Evolutionary conservation across 2,329 filamentous ascomycete species (phyloP).

Genomic region (Fusarium sp.): DNA sequence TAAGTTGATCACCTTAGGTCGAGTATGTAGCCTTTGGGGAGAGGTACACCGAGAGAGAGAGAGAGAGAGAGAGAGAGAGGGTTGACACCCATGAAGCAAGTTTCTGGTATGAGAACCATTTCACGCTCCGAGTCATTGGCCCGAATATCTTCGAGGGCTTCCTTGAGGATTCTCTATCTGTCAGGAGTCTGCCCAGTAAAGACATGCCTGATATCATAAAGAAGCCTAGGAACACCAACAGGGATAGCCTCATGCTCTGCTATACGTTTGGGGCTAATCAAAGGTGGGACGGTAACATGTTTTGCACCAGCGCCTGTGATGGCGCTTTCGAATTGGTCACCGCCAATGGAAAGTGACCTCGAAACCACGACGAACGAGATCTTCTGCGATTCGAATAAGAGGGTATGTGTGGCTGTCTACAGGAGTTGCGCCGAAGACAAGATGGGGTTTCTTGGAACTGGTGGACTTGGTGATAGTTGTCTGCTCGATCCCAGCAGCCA

Average conservation of each 20-base stretch:
- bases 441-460: constrained; percentile 40
- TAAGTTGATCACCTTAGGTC: constrained; percentile 53
- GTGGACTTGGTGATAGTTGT: background rate
- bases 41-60: constrained; percentile 51
- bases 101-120: constrained; percentile 58
- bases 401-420: constrained; percentile 48
- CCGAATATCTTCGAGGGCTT: constrained; percentile 49
- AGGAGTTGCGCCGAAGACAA: constrained; percentile 45
- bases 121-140: constrained; percentile 49
- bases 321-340: constrained; percentile 48
- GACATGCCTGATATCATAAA: constrained; percentile 46
- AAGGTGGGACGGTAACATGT: constrained; percentile 43
- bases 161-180: constrained; percentile 49
- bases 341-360: constrained; percentile 55
- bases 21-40: constrained; percentile 51
- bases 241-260: constrained; percentile 28
- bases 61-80: constrained; percentile 52
- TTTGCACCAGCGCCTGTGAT: constrained; percentile 53
- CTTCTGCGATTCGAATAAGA: constrained; percentile 48
- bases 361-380: constrained; percentile 54
- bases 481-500: constrained; percentile 11
- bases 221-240: constrained; percentile 42
- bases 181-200: constrained; percentile 45
- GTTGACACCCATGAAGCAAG: constrained; percentile 50
- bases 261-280: constrained; percentile 32